Percentiles rank a stretch among this genome's conserved stretches.
Conservation (phyloP, 129 eudicot genomes). For the Sambucus nigra region DNA sequence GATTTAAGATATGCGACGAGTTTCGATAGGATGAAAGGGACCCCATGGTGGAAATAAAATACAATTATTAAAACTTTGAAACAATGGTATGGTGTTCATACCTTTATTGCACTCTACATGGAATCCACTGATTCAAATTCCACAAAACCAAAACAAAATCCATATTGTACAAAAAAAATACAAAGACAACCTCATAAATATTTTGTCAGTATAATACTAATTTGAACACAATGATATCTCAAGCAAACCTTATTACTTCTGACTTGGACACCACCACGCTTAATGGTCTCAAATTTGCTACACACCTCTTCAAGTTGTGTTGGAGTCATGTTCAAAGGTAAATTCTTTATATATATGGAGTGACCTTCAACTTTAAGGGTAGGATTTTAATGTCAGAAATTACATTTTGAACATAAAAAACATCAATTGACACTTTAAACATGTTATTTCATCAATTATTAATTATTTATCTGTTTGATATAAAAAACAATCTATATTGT, state of each 20-base stretch:
- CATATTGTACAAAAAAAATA: slow-evolving; percentile 37
- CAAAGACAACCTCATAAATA: not conserved
- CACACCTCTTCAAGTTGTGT: slow-evolving; percentile 66
- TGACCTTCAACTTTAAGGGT: slow-evolving; percentile 59
- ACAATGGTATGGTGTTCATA: slow-evolving; percentile 7
- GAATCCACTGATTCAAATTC: slow-evolving; percentile 63
- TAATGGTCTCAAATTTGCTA: slow-evolving; percentile 61
- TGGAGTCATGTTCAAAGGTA: slow-evolving; percentile 56
- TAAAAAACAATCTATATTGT: no score
- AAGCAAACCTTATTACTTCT: slow-evolving; percentile 67
- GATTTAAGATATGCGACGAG: no score
- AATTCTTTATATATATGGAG: slow-evolving; percentile 68
- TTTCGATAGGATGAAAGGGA: not conserved
- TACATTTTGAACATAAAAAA: no score
- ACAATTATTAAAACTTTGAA: not conserved
- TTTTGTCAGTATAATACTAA: not conserved
- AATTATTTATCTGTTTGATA: no score
- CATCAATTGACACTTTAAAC: no score
- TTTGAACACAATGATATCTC: not conserved
- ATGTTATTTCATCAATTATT: no score
- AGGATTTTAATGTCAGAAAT: no score
- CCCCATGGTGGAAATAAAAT: not conserved
- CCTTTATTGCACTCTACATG: slow-evolving; percentile 83
- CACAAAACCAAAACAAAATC: slow-evolving; percentile 83
- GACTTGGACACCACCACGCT: slow-evolving; percentile 74